Evolutionary conservation across 345 rosid genomes (phyloP).

Genomic region (Angophora floribunda): DNA sequence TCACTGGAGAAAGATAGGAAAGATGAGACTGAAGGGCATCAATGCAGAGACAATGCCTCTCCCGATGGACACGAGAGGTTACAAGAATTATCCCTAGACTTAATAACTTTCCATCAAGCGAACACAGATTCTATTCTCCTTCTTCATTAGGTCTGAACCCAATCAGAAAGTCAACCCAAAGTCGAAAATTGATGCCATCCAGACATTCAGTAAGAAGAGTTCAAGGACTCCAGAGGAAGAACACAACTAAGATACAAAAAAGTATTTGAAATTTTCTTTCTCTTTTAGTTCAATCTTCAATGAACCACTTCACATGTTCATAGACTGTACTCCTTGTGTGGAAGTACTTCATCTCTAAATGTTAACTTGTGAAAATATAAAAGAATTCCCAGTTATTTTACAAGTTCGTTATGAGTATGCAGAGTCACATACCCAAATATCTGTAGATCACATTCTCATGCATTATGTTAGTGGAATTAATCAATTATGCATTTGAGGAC

Average conservation of each 20-base stretch:
- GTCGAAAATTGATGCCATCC: not conserved
- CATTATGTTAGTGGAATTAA: not conserved
- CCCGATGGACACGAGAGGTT: not conserved
- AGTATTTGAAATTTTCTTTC: not conserved
- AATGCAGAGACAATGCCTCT: not conserved
- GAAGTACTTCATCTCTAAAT: not conserved
- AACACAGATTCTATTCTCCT: not conserved
- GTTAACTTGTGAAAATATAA: not conserved
- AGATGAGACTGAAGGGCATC: not conserved
- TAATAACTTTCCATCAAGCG: not conserved
- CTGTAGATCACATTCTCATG: not conserved
- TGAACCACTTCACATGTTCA: not conserved
- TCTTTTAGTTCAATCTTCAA: not conserved
- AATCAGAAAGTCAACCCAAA: not conserved
- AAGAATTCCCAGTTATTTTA: not conserved
- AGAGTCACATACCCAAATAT: not conserved
- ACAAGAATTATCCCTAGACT: not conserved
- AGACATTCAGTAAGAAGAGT: not conserved
- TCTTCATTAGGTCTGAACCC: not conserved
- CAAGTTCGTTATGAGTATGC: not conserved
- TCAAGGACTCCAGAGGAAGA: not conserved
- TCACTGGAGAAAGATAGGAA: constrained; percentile 32
- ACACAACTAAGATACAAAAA: not conserved
- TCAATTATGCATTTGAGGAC: not conserved
- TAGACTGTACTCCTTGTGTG: not conserved